Evolutionary conservation across 768 basidiomycete species (phyloP), one percentile per base, ranked within the genome.

Genomic region (Leccinum longicurvipes): DNA sequence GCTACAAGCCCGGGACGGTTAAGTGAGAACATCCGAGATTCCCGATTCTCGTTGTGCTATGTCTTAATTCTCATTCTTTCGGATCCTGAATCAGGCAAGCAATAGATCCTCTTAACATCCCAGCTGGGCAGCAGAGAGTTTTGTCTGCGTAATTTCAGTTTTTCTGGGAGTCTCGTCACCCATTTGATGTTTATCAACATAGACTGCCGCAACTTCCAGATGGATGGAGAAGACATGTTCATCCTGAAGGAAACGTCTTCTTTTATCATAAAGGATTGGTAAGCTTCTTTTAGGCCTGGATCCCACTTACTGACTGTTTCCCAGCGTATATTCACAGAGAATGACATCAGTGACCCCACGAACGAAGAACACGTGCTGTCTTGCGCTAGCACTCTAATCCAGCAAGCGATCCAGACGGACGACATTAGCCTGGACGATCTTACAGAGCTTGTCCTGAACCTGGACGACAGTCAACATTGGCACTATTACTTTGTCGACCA

Each of bases 401-500:
- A 52, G 5, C 27, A 41, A 31, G 63, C 59, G 0, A 29, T 49
- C 6, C 4, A 23, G 5, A 46, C 24, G 11, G 1, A 7, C 0
- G 42, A 32, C 19, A 55, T 51, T 29, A 50, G 39, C 24, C 21
- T 61, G 5, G 58, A 63, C 12, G 51, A 57, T 2, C 32, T 56
- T 41, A 50, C 49, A 14, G 58, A 63, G 27, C 36, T 61, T 5
- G 61, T 63, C 10, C 15, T 60, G 9, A 57, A 61, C 8, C 42
- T 64, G 29, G 53, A 57, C 7, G 32, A 46, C 6, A 3, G 2
- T n/a, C 21, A 7, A 7, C 1, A 1, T 21, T 64, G 63, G 45
- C 14, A 19, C n/a, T 65, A 63, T 47, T 58, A 63, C 32, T 63
- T 63, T 34, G 62, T 57, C 17, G 63, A 63, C 50, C 63, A 63